Conservation (phyloP, 495 filamentous ascomycete genomes). For the Thozetella sp. region DNA sequence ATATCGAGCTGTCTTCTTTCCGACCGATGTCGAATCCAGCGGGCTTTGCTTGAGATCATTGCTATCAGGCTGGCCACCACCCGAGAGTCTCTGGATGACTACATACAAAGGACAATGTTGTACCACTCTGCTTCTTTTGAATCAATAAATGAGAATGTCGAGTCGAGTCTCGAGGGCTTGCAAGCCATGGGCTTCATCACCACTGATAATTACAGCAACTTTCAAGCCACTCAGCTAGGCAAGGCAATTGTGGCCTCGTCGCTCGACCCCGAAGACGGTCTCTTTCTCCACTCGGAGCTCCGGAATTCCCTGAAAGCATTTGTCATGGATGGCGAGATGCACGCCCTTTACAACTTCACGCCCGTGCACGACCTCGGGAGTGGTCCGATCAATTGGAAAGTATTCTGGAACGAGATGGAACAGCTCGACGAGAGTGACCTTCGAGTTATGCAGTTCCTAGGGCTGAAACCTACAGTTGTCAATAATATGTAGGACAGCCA, state of each 20-base stretch:
- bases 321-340: conserved; percentile 85
- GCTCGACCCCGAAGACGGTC: conserved; percentile 74
- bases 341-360: conserved; percentile 81
- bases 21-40: conserved; percentile 70
- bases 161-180: conserved; percentile 55
- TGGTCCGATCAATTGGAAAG: conserved; percentile 68
- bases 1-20: conserved; percentile 71
- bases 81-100: conserved; percentile 68
- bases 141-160: conserved; percentile 51
- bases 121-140: conserved; percentile 48
- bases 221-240: conserved; percentile 66
- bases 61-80: conserved; percentile 73
- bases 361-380: conserved; percentile 59
- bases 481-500: conserved; percentile 80
- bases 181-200: conserved; percentile 58
- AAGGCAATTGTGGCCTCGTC: conserved; percentile 74
- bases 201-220: conserved; percentile 49
- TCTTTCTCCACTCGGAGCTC: conserved; percentile 74
- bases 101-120: conserved; percentile 69
- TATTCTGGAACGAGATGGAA: conserved; percentile 73
- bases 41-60: conserved; percentile 76
- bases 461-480: conserved; percentile 68
- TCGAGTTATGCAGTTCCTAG: conserved; percentile 68
- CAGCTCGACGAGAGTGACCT: conserved; percentile 70
- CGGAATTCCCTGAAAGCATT: conserved; percentile 70